phyloP scores from a whole-genome alignment of 352 stramenopile species.

The Globisporangium nagaii region DNA sequence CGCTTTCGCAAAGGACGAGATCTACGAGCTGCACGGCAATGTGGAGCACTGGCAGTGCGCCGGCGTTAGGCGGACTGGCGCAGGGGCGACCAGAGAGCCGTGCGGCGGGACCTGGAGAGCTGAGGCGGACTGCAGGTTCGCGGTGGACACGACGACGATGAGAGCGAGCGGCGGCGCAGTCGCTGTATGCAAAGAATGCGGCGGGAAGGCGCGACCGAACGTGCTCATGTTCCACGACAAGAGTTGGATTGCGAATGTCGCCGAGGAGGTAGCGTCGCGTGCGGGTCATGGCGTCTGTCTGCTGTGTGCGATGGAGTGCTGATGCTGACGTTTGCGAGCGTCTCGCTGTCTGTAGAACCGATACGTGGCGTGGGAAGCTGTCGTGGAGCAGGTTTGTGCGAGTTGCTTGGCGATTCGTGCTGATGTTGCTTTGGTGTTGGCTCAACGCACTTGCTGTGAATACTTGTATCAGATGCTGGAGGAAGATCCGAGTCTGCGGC shows the following conservation, averaged over 20 bases:
- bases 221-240: conserved; percentile 91
- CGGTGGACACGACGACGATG: conserved; percentile 66
- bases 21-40: conserved; percentile 88
- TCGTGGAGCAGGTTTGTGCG: conserved; percentile 53
- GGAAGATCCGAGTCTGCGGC: conserved; percentile 40
- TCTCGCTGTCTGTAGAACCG: conserved; percentile 24
- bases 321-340: background rate
- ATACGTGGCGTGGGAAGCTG: conserved; percentile 75
- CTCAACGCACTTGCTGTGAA: too few species aligned
- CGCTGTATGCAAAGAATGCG: conserved; percentile 49
- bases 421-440: background rate
- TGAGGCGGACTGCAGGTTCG: conserved; percentile 46
- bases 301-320: background rate
- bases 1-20: conserved; percentile 61
- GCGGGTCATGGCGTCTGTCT: background rate
- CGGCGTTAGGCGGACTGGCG: conserved; percentile 24
- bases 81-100: conserved; percentile 24
- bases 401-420: background rate
- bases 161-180: conserved; percentile 26
- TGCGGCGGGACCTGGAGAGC: conserved; percentile 57
- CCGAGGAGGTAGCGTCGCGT: conserved; percentile 42
- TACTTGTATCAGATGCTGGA: conserved; percentile 48
- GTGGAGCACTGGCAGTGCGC: conserved; percentile 77
- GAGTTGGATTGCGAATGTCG: conserved; percentile 70
- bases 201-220: conserved; percentile 66